phyloP scores from a whole-genome alignment of 2,329 filamentous ascomycete species.

The Hypoxylon sp. region DNA sequence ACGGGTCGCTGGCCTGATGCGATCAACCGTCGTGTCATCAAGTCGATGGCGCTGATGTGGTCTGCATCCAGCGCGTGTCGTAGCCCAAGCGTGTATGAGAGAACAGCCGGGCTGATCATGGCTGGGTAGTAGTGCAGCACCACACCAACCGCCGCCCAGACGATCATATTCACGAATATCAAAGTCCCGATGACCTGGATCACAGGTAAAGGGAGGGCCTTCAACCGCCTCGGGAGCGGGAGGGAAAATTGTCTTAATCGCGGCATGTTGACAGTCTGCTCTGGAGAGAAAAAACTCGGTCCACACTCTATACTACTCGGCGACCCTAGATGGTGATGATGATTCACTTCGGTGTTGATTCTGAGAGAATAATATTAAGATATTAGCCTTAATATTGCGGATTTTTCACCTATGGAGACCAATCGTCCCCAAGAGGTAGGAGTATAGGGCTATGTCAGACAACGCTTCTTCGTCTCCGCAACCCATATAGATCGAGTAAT shows the following conservation, averaged over 20 bases:
- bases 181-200: constrained; percentile 62
- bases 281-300: too few species aligned
- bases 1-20: constrained; percentile 86
- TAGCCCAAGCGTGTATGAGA: constrained; percentile 88
- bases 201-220: constrained; percentile 45
- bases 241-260: constrained; percentile 20
- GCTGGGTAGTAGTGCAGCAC: constrained; percentile 63
- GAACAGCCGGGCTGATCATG: constrained; percentile 80
- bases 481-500: too few species aligned
- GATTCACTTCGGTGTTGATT: too few species aligned
- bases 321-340: background rate
- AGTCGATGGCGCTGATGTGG: constrained; percentile 85
- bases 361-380: too few species aligned
- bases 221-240: constrained; percentile 36
- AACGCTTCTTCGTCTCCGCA: too few species aligned
- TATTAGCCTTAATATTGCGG: too few species aligned
- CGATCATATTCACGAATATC: constrained; percentile 58
- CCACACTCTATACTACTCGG: too few species aligned
- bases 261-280: constrained; percentile 23
- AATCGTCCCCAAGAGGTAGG: background rate
- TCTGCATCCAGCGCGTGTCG: constrained; percentile 98
- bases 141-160: constrained; percentile 64
- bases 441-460: constrained; percentile 7
- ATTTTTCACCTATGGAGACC: background rate
- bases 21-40: constrained; percentile 90